Base-by-base conservation (phyloP, 106 monocot species). In the Dendrobium catenatum region DNA sequence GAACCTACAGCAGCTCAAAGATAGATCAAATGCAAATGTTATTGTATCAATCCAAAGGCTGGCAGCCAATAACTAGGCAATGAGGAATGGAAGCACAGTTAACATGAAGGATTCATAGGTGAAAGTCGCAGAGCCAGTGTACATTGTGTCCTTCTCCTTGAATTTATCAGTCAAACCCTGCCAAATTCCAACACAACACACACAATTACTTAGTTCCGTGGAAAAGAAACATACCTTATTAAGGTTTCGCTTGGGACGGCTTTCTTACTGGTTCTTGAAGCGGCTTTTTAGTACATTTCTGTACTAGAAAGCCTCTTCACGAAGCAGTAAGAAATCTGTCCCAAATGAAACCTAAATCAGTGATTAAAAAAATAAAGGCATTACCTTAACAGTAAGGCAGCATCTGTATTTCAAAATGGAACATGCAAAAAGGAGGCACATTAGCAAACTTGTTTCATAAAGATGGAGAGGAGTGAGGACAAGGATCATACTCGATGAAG, bases 31-130 rank as follows among this genome's bases (percentile, higher is more conserved):
- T 10, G 64, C 26, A 66, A 58, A n/a, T 0, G 18, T 5, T n/a
- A 19, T 19, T 19, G 17, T 58, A 58, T 58, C 18, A n/a, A 66
- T 22, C 26, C n/a, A 66, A 64, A 66, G 26, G 64, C 26, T 24
- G 64, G 37, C 33, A 72, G 29, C 33, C 29, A 72, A 72, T 72
- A 72, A 44, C 74, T 74, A 76, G 13, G 92, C 97, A 76, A 95
- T 86, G 72, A 98, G 92, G 82, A 94, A 98, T 10, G 97, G 97
- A 49, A 98, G 74, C 6, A 98, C 94, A 2, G 92, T 89, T 11
- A 93, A 76, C 97, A 98, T 95, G 86, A 98, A 95, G 26, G 86
- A 66, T 79, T 98, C 94, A 54, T 98, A 98, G 31, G 93, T 87
- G 85, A 95, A 95, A 54, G 86, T 88, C 29, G 97, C 97, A 5